Percentiles rank a stretch among this genome's conserved stretches.
These are phyloP conservation scores for Pistacia integerrima DNA, from an alignment of 345 rosid genomes.

Conservation along the genomic window DNA sequence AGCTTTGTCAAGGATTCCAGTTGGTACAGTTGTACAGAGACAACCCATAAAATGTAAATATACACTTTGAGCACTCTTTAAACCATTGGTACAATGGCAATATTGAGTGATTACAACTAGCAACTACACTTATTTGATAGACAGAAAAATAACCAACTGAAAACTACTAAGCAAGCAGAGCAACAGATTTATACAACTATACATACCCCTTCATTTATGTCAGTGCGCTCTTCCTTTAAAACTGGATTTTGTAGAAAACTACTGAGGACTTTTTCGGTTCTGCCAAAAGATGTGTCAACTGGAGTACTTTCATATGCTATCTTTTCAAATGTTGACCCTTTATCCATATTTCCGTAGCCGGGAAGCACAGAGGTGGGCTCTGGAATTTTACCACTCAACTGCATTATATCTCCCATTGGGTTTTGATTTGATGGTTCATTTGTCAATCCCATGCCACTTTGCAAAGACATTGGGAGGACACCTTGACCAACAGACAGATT, in stretches of 20 bases:
- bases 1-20: constrained; percentile 2
- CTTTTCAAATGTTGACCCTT: constrained; percentile 30
- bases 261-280: constrained; percentile 76
- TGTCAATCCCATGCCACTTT: constrained; percentile 38
- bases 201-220: constrained; percentile 49
- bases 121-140: not conserved
- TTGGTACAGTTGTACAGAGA: not conserved
- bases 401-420: constrained; percentile 44
- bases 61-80: constrained; percentile 7
- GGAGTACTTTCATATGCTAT: constrained; percentile 23
- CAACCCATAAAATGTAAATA: not conserved
- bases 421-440: constrained; percentile 39
- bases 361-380: constrained; percentile 33
- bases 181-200: not conserved
- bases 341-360: constrained; percentile 30
- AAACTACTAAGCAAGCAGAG: not conserved
- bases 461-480: constrained; percentile 42
- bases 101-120: not conserved
- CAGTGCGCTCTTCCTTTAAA: constrained; percentile 52
- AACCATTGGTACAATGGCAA: not conserved
- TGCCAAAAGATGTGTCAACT: constrained; percentile 47
- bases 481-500: constrained; percentile 41
- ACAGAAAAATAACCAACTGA: not conserved
- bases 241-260: constrained; percentile 68
- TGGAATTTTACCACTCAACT: constrained; percentile 37